Conservation (phyloP, 495 filamentous ascomycete species). For the Aspergillus bertholletiae region DNA sequence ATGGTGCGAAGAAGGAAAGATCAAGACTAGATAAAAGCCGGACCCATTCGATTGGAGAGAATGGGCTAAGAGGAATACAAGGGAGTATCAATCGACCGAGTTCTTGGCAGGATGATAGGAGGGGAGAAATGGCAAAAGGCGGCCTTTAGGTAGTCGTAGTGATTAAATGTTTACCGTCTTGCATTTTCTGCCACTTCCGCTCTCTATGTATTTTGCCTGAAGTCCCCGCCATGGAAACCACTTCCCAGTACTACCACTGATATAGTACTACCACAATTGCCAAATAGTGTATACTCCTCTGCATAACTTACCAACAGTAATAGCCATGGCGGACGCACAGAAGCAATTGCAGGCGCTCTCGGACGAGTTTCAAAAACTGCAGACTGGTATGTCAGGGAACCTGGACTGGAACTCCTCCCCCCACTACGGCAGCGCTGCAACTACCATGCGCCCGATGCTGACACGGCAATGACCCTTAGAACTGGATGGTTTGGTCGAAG, state of each 20-base stretch:
- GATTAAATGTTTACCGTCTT: constrained; percentile 8
- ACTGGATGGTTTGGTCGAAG: constrained; percentile 66
- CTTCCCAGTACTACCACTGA: not conserved
- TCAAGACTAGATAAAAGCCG: not conserved
- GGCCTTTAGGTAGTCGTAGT: not conserved
- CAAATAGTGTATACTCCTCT: not conserved
- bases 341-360: constrained; percentile 75
- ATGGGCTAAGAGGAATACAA: not conserved
- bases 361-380: constrained; percentile 82
- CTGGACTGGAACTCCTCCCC: not conserved
- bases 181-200: constrained; percentile 15
- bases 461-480: constrained; percentile 47
- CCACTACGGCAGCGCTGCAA: not conserved
- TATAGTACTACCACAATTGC: not conserved
- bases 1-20: not conserved
- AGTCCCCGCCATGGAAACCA: constrained; percentile 9
- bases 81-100: not conserved
- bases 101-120: constrained; percentile 5
- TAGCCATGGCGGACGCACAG: constrained; percentile 51
- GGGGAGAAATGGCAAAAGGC: constrained; percentile 9
- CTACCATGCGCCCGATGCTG: constrained; percentile 3
- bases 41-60: not conserved
- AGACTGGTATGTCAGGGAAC: constrained; percentile 57
- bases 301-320: not conserved
- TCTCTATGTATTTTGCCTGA: constrained; percentile 13